These are phyloP conservation scores for Larix kaempferi DNA, from an alignment of 75 land plant genomes.

Conservation along the genomic window DNA sequence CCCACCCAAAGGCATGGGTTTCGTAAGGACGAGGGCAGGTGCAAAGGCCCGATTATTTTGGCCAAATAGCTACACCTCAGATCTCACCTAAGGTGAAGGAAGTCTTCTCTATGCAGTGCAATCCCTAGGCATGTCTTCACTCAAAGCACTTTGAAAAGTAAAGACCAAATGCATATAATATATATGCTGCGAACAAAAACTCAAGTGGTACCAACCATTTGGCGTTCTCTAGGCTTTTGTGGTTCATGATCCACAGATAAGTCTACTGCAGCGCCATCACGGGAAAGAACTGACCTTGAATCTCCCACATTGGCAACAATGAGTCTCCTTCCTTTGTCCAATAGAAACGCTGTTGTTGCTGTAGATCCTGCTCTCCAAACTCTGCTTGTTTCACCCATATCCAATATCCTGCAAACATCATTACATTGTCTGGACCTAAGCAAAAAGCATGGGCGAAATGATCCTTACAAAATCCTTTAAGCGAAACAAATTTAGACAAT, in stretches of 20 bases:
- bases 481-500: background rate
- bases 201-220: background rate
- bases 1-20: too few species aligned
- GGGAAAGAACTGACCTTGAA: conserved; percentile 42
- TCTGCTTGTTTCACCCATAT: conserved; percentile 20
- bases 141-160: background rate
- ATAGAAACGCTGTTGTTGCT: conserved; percentile 45
- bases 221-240: conserved; percentile 5
- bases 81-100: background rate
- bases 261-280: conserved; percentile 30
- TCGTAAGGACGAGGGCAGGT: background rate
- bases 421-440: background rate
- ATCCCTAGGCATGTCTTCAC: background rate
- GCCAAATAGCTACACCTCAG: background rate
- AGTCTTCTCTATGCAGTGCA: background rate
- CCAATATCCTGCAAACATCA: conserved; percentile 7
- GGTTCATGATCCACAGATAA: conserved; percentile 54
- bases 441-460: background rate
- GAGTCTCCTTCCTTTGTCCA: conserved; percentile 20
- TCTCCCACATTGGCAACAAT: conserved; percentile 49
- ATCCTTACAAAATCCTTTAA: background rate
- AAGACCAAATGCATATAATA: too few species aligned
- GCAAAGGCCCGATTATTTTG: background rate
- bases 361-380: conserved; percentile 45
- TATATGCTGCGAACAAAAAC: background rate